A percentile compares a stretch with the other conserved stretches of the same genome.
These are phyloP conservation scores for Entomortierella chlamydospora DNA, from an alignment of 192 early-diverging fungal species.

Conservation along the genomic window DNA sequence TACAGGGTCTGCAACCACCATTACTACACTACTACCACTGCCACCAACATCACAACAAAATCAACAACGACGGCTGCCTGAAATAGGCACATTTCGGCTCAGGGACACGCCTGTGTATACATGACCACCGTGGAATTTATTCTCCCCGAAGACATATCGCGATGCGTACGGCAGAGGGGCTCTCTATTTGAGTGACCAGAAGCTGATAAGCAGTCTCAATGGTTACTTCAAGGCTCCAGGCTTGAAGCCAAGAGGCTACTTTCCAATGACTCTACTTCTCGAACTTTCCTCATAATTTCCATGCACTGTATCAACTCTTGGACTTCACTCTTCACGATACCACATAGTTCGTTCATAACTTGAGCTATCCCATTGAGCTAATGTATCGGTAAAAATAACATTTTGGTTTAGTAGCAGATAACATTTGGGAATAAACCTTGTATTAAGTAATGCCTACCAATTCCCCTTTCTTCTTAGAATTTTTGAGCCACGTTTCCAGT, in stretches of 20 bases:
- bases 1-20: no score
- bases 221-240: background rate
- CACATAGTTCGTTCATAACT: conserved; percentile 3
- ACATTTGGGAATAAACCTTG: no score
- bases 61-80: no score
- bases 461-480: background rate
- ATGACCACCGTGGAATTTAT: no score
- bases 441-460: conserved; percentile 22
- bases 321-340: conserved; percentile 5
- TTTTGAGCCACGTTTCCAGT: background rate
- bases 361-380: conserved; percentile 4
- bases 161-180: no score
- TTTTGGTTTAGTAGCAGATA: background rate
- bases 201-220: background rate
- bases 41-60: no score
- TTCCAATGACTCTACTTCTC: conserved; percentile 10
- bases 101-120: no score
- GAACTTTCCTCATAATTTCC: background rate
- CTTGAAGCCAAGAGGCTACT: conserved; percentile 2
- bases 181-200: no score
- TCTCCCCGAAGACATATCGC: no score
- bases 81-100: no score
- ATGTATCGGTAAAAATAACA: background rate
- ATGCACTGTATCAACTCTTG: conserved; percentile 11
- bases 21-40: no score